phyloP scores from a whole-genome alignment of 257 asterid genomes.

The Jaltomata sinuosa region DNA sequence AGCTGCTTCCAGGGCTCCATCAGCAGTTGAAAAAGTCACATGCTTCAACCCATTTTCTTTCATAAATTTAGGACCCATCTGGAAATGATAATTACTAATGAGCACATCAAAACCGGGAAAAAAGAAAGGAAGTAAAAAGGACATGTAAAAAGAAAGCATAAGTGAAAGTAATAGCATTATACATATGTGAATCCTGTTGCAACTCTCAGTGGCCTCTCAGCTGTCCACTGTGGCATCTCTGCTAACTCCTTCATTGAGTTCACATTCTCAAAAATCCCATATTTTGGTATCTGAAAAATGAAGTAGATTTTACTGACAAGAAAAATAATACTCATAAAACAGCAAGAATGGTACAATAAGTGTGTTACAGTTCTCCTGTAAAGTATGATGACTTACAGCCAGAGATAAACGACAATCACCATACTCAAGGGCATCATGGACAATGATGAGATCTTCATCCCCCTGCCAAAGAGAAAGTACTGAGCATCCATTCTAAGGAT shows the following conservation, averaged over 20 bases:
- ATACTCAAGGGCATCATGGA: constrained; percentile 81
- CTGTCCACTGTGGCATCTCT: constrained; percentile 93
- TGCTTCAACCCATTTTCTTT: constrained; percentile 66
- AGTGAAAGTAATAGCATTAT: constrained; percentile 13
- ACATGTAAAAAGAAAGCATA: background rate
- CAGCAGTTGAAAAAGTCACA: constrained; percentile 87
- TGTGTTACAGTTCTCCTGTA: background rate
- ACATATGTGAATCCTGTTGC: constrained; percentile 96
- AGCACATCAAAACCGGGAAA: background rate
- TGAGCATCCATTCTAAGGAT: background rate
- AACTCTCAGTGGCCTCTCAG: constrained; percentile 88
- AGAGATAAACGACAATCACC: constrained; percentile 93
- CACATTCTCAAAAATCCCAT: constrained; percentile 89
- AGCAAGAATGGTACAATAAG: background rate
- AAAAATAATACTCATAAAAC: background rate
- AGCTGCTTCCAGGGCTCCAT: constrained; percentile 98
- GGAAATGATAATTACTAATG: constrained; percentile 15
- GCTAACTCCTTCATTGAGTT: constrained; percentile 83
- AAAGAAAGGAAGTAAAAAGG: background rate
- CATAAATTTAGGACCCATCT: constrained; percentile 93
- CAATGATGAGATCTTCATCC: constrained; percentile 79
- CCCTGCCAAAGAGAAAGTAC: constrained; percentile 44
- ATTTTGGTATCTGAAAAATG: constrained; percentile 72
- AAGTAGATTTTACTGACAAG: background rate
- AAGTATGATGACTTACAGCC: constrained; percentile 48